Evolutionary conservation across 1,284 basidiomycete species (phyloP).

Genomic region (Tylopilus orsonianus): DNA sequence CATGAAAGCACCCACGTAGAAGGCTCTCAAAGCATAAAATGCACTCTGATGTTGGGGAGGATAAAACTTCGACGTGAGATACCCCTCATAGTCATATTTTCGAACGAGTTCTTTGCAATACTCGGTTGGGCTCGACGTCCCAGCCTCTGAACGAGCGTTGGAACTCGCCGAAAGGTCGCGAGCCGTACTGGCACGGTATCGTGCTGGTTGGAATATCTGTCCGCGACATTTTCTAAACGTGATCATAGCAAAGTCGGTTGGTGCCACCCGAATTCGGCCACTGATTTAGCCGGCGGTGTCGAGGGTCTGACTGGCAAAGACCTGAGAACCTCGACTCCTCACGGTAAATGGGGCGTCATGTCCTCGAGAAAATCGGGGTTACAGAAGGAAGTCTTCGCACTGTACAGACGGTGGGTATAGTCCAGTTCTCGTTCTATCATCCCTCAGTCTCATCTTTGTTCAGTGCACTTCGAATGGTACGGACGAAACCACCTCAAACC

Average conservation of each 20-base stretch:
- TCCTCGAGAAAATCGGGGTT: constrained; percentile 53
- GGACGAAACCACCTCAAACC: constrained; percentile 56
- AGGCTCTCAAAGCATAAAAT: constrained; percentile 84
- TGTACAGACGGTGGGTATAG: constrained; percentile 64
- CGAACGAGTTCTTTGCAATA: constrained; percentile 71
- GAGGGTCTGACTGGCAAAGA: constrained; percentile 13
- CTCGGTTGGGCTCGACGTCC: constrained; percentile 44
- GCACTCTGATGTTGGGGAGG: constrained; percentile 62
- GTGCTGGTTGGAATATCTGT: no score
- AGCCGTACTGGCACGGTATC: not conserved
- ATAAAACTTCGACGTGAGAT: constrained; percentile 76
- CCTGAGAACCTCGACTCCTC: constrained; percentile 5
- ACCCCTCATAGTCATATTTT: constrained; percentile 82
- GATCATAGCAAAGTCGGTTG: constrained; percentile 19
- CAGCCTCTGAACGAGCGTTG: constrained; percentile 16
- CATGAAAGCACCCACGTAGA: constrained; percentile 63
- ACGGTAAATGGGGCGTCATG: constrained; percentile 10
- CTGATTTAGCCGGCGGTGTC: constrained; percentile 27
- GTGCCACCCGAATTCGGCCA: constrained; percentile 6
- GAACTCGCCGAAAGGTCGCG: constrained; percentile 19
- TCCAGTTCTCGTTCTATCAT: not conserved
- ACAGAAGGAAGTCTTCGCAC: constrained; percentile 65
- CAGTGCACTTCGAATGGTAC: constrained; percentile 74
- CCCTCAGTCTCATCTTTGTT: constrained; percentile 7
- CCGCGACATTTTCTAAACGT: constrained; percentile 13